These are phyloP conservation scores for Monilinia aucupariae DNA, from an alignment of 2,329 filamentous ascomycete species.

Conservation along the genomic window DNA sequence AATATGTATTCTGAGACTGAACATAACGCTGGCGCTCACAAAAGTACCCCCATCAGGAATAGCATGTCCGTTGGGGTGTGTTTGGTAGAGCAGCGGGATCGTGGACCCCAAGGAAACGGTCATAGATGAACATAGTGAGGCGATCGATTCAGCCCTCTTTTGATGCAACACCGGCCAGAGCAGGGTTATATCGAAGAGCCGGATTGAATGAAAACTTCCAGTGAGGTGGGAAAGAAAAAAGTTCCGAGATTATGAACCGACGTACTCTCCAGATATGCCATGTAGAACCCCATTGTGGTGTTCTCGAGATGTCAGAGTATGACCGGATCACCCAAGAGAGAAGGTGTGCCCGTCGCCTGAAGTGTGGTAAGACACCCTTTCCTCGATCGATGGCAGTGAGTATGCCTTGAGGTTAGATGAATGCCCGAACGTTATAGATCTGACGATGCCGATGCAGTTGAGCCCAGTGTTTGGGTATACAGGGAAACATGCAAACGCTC, in stretches of 20 bases:
- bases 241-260: constrained; percentile 27
- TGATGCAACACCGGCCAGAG: constrained; percentile 9
- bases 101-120: constrained; percentile 11
- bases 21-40: constrained; percentile 12
- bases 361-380: constrained; percentile 29
- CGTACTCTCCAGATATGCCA: constrained; percentile 41
- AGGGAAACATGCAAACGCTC: constrained; percentile 37
- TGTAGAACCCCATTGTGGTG: constrained; percentile 58
- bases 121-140: constrained; percentile 8
- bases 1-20: constrained; percentile 5
- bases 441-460: constrained; percentile 43
- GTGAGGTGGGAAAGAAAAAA: constrained; percentile 18
- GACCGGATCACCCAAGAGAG: constrained; percentile 25
- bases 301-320: constrained; percentile 21
- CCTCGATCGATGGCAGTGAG: constrained; percentile 25
- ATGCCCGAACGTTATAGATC: constrained; percentile 26
- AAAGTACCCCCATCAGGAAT: constrained; percentile 11
- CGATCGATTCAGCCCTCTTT: constrained; percentile 14
- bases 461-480: constrained; percentile 47
- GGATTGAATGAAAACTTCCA: constrained; percentile 28
- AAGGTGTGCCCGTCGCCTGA: constrained; percentile 22
- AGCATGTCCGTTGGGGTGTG: not conserved
- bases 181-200: constrained; percentile 15
- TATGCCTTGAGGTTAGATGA: constrained; percentile 21
- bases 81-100: constrained; percentile 6